Base-by-base conservation (phyloP, 2,329 filamentous ascomycete species). In the Grosmannia clavigera region DNA sequence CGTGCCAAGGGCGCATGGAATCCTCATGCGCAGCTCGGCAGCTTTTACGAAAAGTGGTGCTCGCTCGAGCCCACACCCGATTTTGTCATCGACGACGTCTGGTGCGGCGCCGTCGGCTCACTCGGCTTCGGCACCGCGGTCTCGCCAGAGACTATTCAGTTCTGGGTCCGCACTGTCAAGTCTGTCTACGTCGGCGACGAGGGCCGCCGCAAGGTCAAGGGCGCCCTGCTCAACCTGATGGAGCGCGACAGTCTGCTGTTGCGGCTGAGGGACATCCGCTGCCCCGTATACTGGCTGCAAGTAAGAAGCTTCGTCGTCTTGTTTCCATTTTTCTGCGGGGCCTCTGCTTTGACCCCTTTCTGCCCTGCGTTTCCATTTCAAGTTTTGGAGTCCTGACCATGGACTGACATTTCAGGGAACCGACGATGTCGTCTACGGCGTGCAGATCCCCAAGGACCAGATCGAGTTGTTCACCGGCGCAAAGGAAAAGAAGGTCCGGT, bases 401-500 rank as follows among this genome's bases (percentile, higher is more conserved):
- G 3, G 31, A 40, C 46, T 50, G 27, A 57, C 22, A 7, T 3
- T 10, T 5, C 78, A 80, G 78, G 77, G 77, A 19, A 73, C 73
- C 2, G 70, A 71, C 2, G 78, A 81, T 63, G 70, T 69, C 0
- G 73, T 77, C 0, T 81, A 74, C 64, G 70, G 73, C 4, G 67
- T 68, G 1, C 66, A 62, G 3, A 66, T 77, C 22, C 73, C 76
- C 0, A 64, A 67, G 11, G 77, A 80, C 66, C 76, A 81, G 33
- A 78, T 81, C 63, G 74, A 78, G 67, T 67, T 78, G 9, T 81
- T 81, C 64, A 78, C 73, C 0, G 70, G 70, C 0, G 73, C 77
- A 3, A 70, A 71, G 10, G 74, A 78, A 63, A 73, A 74, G 6
- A 76, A 72, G 6, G 62, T 81, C 33, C 71, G 70, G 0, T 67